Base-by-base conservation (phyloP, 495 filamentous ascomycete genomes). In the Penicillium odoratum region DNA sequence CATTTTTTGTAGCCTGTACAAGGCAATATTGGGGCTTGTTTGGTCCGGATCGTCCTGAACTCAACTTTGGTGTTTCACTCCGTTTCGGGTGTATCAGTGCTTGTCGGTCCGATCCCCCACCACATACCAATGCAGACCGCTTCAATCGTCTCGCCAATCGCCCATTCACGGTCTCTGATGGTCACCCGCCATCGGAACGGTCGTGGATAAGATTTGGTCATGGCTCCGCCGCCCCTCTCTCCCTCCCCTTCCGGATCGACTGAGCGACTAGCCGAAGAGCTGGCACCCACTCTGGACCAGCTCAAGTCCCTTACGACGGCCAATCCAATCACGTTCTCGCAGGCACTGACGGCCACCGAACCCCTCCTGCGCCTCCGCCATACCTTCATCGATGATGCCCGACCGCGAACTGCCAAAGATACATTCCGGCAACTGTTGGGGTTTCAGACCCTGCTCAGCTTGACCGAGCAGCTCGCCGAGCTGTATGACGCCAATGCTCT, bases 401-500 rank as follows among this genome's bases (percentile, higher is more conserved):
- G 66, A 21, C 74, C 74, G 16, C 67, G 69, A 38, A 74, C 78
- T 47, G 72, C 77, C 16, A 83, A 89, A 75, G 93, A 97, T 75
- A 83, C 86, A 50, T 97, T 98, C 72, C 88, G 93, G 57, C 85
- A 88, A 67, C 79, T 89, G 34, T 78, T 82, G 56, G 94, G 94
- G 60, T 97, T 97, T 69, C 83, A 93, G 57, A 77, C 78, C 29
- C 68, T 97, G 30, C 73, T 96, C 45, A 74, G 84, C 16, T 78
- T 91, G 11, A 73, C 93, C 5, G 80, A 83, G 21, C 82, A 85
- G 18, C 79, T 90, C 55, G 87, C 87, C 5, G 84, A 87, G 53
- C 85, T 85, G 58, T 96, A 93, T 70, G 82, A 88, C 64, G 78
- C 84, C 3, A 45, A 62, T 11, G 29, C 15, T 2, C 48, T 83